These are phyloP conservation scores for Curvularia spicifera DNA, from an alignment of 2,329 filamentous ascomycete species.

Conservation along the genomic window DNA sequence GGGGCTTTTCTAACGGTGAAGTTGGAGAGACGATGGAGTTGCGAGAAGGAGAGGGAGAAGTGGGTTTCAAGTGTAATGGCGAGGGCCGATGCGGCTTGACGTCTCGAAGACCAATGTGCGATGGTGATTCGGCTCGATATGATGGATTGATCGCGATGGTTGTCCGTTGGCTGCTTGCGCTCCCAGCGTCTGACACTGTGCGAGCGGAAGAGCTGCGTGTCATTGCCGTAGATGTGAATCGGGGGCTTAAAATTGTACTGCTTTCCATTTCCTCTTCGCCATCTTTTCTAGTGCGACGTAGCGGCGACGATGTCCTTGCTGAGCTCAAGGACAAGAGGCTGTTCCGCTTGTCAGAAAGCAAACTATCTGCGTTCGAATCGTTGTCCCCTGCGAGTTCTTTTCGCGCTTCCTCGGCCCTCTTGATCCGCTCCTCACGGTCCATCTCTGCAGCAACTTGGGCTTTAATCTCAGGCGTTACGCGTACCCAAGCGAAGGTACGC, in stretches of 20 bases:
- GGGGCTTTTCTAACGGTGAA: slow-evolving; percentile 24
- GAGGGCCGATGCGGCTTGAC: slow-evolving; percentile 40
- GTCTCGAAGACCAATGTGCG: slow-evolving; percentile 27
- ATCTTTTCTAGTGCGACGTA: slow-evolving; percentile 33
- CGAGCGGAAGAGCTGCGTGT: slow-evolving; percentile 38
- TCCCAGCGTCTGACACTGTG: slow-evolving; percentile 44
- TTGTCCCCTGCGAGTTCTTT: slow-evolving; percentile 42
- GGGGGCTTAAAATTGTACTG: slow-evolving; percentile 40
- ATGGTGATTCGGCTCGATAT: slow-evolving; percentile 33
- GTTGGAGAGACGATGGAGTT: slow-evolving; percentile 25
- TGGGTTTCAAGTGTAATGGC: slow-evolving; percentile 42
- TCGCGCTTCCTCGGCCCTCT: slow-evolving; percentile 39
- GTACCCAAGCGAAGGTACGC: slow-evolving; percentile 87
- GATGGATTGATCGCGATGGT: slow-evolving; percentile 39
- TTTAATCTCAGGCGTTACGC: slow-evolving; percentile 82
- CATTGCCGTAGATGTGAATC: slow-evolving; percentile 24
- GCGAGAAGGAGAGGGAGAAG: slow-evolving; percentile 40
- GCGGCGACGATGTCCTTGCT: slow-evolving; percentile 38
- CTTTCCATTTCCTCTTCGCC: slow-evolving; percentile 39
- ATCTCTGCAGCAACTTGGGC: slow-evolving; percentile 77
- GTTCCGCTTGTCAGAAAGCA: slow-evolving; percentile 42
- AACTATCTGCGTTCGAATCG: slow-evolving; percentile 36
- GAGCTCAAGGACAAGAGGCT: slow-evolving; percentile 38
- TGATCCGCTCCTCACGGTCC: slow-evolving; percentile 53
- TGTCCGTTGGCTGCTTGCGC: slow-evolving; percentile 45